Evolutionary conservation across 2,329 filamentous ascomycete species (phyloP).

Genomic region (Tolypocladium paradoxum): DNA sequence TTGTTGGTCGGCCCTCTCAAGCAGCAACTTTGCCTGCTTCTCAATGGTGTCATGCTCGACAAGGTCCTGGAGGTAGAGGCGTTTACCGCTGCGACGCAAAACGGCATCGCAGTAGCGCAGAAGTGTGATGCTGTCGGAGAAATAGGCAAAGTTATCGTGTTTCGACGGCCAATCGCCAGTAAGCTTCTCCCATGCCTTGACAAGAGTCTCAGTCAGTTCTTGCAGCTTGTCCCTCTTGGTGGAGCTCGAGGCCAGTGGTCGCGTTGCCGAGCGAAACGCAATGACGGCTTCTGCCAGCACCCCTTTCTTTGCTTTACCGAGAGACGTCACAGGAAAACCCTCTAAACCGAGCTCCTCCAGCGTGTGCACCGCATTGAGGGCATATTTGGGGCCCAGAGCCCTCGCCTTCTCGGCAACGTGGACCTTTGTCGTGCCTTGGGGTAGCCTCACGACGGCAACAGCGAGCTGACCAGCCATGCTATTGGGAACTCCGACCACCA

Average conservation of each 20-base stretch:
- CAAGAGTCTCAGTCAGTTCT: conserved; percentile 10
- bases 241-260: neutral
- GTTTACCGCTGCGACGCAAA: conserved; percentile 13
- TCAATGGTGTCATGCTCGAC: conserved; percentile 17
- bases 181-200: conserved; percentile 18
- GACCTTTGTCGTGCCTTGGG: conserved; percentile 18
- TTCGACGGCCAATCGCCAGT: conserved; percentile 14
- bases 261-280: conserved; percentile 1
- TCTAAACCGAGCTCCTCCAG: conserved; percentile 28
- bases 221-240: neutral
- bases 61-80: conserved; percentile 25
- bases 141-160: conserved; percentile 14
- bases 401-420: conserved; percentile 18
- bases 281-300: conserved; percentile 17
- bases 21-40: conserved; percentile 18
- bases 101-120: conserved; percentile 25
- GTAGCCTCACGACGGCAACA: conserved; percentile 29
- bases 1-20: neutral
- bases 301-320: conserved; percentile 33
- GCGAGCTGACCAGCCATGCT: conserved; percentile 35
- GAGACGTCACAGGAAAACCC: conserved; percentile 27
- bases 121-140: conserved; percentile 26
- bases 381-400: conserved; percentile 24
- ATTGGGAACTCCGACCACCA: conserved; percentile 33
- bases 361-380: conserved; percentile 28